Percentiles rank a stretch among this genome's conserved stretches.
phyloP scores from a whole-genome alignment of 306 rosid genomes.

The Casuarina glauca region DNA sequence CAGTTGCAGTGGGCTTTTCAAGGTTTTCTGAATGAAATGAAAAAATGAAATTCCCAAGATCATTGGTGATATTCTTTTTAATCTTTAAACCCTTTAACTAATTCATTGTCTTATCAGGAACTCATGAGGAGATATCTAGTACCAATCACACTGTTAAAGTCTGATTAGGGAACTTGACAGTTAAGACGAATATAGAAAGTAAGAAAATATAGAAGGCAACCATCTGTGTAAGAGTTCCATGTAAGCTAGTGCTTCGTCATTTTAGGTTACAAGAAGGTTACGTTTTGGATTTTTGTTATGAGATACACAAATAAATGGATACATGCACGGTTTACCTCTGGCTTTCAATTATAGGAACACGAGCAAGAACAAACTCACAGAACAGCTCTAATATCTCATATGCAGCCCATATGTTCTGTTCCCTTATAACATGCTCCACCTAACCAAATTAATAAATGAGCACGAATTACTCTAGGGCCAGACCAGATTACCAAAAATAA shows the following conservation, averaged over 20 bases:
- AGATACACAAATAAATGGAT: too few species aligned
- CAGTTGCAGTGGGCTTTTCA: too few species aligned
- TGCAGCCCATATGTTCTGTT: slow-evolving; percentile 87
- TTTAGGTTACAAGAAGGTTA: slow-evolving; percentile 18
- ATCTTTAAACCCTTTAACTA: background rate
- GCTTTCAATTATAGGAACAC: slow-evolving; percentile 85
- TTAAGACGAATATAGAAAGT: background rate
- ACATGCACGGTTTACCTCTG: slow-evolving; percentile 55
- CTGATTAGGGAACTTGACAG: background rate
- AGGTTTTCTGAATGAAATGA: background rate
- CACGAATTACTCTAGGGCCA: background rate
- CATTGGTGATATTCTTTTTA: background rate
- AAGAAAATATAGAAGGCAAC: background rate
- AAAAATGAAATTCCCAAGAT: background rate
- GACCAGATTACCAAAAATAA: background rate
- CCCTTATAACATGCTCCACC: slow-evolving; percentile 98
- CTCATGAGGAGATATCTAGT: background rate
- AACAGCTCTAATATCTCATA: slow-evolving; percentile 94
- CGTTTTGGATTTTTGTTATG: too few species aligned
- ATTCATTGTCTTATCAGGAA: background rate
- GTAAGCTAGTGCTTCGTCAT: background rate
- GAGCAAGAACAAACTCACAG: slow-evolving; percentile 93
- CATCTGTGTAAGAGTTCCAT: background rate
- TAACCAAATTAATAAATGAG: slow-evolving; percentile 31
- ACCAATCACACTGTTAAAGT: background rate